Base-by-base conservation (phyloP, 495 filamentous ascomycete genomes). In the Annulohypoxylon stygium region DNA sequence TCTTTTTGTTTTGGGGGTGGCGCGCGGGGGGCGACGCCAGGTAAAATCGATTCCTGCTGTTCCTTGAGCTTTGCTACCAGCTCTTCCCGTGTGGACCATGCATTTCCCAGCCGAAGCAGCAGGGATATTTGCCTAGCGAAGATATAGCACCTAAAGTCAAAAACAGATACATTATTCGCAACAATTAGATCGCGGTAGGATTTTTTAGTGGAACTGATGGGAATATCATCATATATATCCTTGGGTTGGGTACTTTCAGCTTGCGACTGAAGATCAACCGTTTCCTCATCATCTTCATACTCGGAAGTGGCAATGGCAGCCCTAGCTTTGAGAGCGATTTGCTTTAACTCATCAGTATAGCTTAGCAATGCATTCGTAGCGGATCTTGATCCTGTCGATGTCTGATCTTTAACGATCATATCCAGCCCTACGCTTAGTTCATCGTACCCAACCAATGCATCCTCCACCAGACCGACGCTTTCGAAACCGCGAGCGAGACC, bases 111-210 rank as follows among this genome's bases (percentile, higher is more conserved):
- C 37, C 96, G 90, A 23, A 97, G 87, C 9, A 98, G 85, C 2
- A 99, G 80, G 12, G 90, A 88, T 74, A 97, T 87, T 76, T 99
- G 96, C 26, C 96, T 88, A 23, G 93, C 91, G 82, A 98, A 98
- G 10, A 99, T 87, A 78, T 99, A 99, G 70, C 91, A 94, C 67
- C 92, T 88, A 80, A 99, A 98, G 78, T 99, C 96, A 75, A 98
- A 98, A 11, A 97, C 85, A n/a, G 96, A 98, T 33, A 98, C 97
- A 70, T 97, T 91, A 81, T 94, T 98, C n/a, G 93, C 90, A 47
- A 98, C 83, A 54, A 99, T 98, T 70, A 97, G 88, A 63, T 97
- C 94, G 45, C 97, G 90, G 77, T 98, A 98, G 2, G 91, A 84
- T 77, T 97, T 97, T 78, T 88, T 93, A 45, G 82, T 85, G 2